phyloP scores from a whole-genome alignment of 495 filamentous ascomycete species.

The Bacidia rubella region DNA sequence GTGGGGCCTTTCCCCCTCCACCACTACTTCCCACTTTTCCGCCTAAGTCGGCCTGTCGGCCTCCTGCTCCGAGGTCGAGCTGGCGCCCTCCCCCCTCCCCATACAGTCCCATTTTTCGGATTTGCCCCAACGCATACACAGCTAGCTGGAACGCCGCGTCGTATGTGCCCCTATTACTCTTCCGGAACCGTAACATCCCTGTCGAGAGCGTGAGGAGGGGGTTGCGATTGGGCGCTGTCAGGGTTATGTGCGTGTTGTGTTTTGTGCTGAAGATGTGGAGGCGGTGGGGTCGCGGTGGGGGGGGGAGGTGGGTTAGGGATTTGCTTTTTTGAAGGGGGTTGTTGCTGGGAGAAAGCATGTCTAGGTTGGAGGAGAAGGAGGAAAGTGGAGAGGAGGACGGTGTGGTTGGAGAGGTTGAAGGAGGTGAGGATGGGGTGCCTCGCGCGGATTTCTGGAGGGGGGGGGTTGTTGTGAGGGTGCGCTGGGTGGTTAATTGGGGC shows the following conservation, averaged over 20 bases:
- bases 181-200: slow-evolving; percentile 79
- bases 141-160: slow-evolving; percentile 90
- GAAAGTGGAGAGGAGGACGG: no score
- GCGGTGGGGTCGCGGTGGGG: slow-evolving; percentile 54
- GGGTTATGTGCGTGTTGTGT: slow-evolving; percentile 88
- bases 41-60: neutral
- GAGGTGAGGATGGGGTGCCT: no score
- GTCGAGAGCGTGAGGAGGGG: slow-evolving; percentile 60
- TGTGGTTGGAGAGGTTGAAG: no score
- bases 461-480: no score
- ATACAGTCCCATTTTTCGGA: slow-evolving; percentile 62
- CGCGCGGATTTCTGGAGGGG: no score
- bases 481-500: no score
- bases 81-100: slow-evolving; percentile 16
- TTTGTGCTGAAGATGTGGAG: slow-evolving; percentile 75
- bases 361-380: no score
- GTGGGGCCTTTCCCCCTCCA: neutral
- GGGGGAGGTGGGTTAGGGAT: no score
- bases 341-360: no score
- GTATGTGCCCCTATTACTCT: slow-evolving; percentile 61
- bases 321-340: no score
- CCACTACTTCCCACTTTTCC: neutral
- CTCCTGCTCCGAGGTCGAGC: neutral
- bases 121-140: slow-evolving; percentile 59
- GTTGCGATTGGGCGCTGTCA: slow-evolving; percentile 66